phyloP scores from a whole-genome alignment of 2,329 filamentous ascomycete genomes.

The Ophiostoma ulmi region DNA sequence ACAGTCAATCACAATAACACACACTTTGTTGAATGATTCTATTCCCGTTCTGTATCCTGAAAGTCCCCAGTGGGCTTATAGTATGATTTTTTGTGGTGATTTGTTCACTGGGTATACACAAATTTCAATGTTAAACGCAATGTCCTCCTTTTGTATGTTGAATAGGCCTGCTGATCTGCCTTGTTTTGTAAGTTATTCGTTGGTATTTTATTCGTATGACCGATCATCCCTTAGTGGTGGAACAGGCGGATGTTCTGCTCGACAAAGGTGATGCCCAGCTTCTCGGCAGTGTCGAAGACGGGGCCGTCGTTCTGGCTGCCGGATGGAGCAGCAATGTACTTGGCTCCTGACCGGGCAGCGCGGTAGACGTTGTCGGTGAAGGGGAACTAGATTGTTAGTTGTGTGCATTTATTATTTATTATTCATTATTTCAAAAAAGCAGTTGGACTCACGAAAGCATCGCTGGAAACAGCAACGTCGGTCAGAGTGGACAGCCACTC shows the following conservation, averaged over 20 bases:
- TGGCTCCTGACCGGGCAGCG: conserved; percentile 78
- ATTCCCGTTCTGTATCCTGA: neutral
- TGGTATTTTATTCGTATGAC: neutral
- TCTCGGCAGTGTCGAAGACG: conserved; percentile 85
- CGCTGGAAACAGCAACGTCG: conserved; percentile 81
- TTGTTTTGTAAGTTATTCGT: conserved; percentile 8
- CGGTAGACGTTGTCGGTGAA: conserved; percentile 98
- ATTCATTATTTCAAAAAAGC: neutral
- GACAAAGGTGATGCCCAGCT: conserved; percentile 87
- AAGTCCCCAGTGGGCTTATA: conserved; percentile 1
- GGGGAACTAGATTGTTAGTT: conserved; percentile 62
- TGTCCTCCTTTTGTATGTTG: conserved; percentile 13
- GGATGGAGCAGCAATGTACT: conserved; percentile 90
- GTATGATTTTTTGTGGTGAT: conserved; percentile 5
- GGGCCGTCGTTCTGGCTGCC: conserved; percentile 81
- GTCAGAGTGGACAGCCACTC: conserved; percentile 79
- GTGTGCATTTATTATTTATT: neutral
- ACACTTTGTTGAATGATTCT: neutral
- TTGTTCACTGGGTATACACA: conserved; percentile 22
- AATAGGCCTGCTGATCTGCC: neutral
- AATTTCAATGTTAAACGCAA: conserved; percentile 15
- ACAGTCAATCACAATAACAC: neutral
- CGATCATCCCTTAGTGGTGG: conserved; percentile 64
- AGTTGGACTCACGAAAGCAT: conserved; percentile 76
- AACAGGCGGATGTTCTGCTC: conserved; percentile 92